Evolutionary conservation across 2,329 filamentous ascomycete genomes (phyloP).

Genomic region (Botrytis byssoidea): DNA sequence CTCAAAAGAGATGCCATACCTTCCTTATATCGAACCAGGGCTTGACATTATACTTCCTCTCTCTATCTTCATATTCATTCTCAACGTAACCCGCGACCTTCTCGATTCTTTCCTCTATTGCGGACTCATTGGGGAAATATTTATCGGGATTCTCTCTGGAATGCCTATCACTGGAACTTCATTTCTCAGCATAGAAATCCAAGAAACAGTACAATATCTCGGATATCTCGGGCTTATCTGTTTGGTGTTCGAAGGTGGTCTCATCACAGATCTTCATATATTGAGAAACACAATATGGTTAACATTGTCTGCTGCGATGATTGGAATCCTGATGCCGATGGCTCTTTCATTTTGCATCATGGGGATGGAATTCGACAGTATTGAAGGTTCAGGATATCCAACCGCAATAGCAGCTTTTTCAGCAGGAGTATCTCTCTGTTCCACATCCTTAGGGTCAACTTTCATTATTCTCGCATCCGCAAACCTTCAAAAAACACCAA

Average conservation of each 20-base stretch:
- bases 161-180: slow-evolving; percentile 12
- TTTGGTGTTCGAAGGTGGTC: slow-evolving; percentile 20
- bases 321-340: slow-evolving; percentile 13
- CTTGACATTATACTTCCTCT: slow-evolving; percentile 11
- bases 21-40: slow-evolving; percentile 17
- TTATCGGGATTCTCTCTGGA: slow-evolving; percentile 14
- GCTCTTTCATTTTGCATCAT: slow-evolving; percentile 6
- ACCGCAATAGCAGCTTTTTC: slow-evolving; percentile 18
- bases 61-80: slow-evolving; percentile 10
- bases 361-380: neutral
- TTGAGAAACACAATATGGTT: slow-evolving; percentile 12
- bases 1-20: slow-evolving; percentile 2
- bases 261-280: slow-evolving; percentile 11
- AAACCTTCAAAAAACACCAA: slow-evolving; percentile 19
- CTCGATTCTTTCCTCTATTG: slow-evolving; percentile 19
- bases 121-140: slow-evolving; percentile 17
- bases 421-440: slow-evolving; percentile 17
- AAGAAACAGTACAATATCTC: slow-evolving; percentile 18
- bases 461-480: slow-evolving; percentile 18
- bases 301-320: neutral
- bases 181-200: neutral
- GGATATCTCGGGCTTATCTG: slow-evolving; percentile 18
- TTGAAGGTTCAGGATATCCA: neutral
- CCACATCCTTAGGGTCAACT: slow-evolving; percentile 16
- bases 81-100: slow-evolving; percentile 9